Percentiles rank a stretch among this genome's conserved stretches.
These are phyloP conservation scores for Rhizophagus clarus DNA, from an alignment of 192 early-diverging fungal species.

Conservation along the genomic window DNA sequence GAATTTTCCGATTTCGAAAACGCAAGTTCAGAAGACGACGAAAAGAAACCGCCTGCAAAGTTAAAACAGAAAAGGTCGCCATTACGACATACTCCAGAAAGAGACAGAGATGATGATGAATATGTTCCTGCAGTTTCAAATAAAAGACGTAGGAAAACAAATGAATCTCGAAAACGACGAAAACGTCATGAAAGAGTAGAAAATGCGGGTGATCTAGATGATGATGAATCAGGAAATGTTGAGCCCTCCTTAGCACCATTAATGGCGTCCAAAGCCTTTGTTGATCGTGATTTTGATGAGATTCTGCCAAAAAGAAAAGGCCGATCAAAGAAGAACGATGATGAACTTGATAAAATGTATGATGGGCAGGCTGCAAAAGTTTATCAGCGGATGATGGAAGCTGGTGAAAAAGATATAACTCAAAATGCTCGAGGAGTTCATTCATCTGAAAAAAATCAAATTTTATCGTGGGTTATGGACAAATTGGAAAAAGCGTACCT, in stretches of 20 bases:
- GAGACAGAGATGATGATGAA: neutral
- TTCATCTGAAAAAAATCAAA: conserved; percentile 61
- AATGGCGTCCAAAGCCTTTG: neutral
- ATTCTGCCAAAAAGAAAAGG: neutral
- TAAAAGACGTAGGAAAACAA: neutral
- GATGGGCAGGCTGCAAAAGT: conserved; percentile 7
- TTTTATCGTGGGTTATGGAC: conserved; percentile 49
- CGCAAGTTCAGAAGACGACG: neutral
- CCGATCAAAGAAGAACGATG: neutral
- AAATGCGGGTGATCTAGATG: conserved; percentile 4
- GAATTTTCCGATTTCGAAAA: conserved; percentile 3
- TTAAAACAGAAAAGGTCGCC: neutral
- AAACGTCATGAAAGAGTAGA: neutral
- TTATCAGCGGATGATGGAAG: conserved; percentile 34
- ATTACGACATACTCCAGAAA: neutral
- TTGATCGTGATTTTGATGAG: conserved; percentile 24
- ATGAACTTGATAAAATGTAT: conserved; percentile 8
- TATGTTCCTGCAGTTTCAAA: neutral
- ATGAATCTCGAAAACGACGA: neutral
- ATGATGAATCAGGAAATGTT: neutral
- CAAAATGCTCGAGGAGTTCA: conserved; percentile 54
- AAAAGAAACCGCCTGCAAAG: neutral
- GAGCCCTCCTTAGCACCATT: neutral
- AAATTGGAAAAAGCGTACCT: conserved; percentile 55
- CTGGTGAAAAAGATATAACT: conserved; percentile 58